These are phyloP conservation scores for Oryza officinalis DNA, from an alignment of 176 grass and related monocot genomes.

Conservation along the genomic window DNA sequence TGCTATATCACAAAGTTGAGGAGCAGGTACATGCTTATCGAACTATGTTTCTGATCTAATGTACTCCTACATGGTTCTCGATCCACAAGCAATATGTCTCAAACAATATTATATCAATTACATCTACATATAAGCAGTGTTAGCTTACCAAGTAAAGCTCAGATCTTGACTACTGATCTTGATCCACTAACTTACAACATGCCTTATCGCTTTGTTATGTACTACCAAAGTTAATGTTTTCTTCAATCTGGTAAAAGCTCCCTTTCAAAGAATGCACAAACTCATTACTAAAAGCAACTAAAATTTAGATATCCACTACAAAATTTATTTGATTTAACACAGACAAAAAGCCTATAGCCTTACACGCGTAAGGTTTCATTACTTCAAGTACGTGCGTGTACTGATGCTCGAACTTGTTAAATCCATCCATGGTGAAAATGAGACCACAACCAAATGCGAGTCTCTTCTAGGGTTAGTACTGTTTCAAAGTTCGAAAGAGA, in stretches of 20 bases:
- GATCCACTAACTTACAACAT: neutral
- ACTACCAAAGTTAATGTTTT: neutral
- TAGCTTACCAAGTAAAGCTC: neutral
- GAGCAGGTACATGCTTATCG: neutral
- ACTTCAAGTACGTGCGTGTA: no score
- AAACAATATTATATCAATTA: neutral
- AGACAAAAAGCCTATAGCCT: neutral
- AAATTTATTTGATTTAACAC: slow-evolving; percentile 12
- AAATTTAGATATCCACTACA: neutral
- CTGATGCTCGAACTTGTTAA: no score
- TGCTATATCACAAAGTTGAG: slow-evolving; percentile 7
- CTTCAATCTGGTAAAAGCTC: neutral
- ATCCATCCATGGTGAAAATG: slow-evolving; percentile 27
- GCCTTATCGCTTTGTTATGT: neutral
- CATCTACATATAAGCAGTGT: slow-evolving; percentile 13
- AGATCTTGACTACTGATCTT: neutral
- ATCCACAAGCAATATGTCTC: neutral
- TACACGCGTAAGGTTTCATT: no score
- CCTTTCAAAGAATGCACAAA: neutral
- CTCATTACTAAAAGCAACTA: neutral
- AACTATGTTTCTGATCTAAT: neutral
- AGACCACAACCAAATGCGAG: neutral
- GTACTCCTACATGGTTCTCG: neutral
- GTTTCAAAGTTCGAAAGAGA: slow-evolving; percentile 1
- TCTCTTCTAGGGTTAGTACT: neutral